These are phyloP conservation scores for Neodidymelliopsis sp. DNA, from an alignment of 2,329 filamentous ascomycete species.

Conservation along the genomic window DNA sequence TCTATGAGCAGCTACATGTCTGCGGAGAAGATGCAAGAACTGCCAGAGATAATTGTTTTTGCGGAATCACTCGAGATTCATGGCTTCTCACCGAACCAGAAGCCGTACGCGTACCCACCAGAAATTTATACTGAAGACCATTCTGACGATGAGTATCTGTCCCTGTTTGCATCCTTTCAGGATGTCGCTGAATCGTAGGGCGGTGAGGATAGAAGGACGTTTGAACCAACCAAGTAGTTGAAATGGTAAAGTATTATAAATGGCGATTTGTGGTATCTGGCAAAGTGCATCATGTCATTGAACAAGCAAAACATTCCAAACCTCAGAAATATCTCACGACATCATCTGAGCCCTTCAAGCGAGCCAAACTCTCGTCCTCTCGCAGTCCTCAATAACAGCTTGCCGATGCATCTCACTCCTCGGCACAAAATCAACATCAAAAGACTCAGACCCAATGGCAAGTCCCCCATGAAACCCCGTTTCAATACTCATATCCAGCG, in stretches of 20 bases:
- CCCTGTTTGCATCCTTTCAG: background rate
- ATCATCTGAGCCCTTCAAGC: background rate
- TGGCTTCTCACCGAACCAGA: background rate
- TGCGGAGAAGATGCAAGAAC: background rate
- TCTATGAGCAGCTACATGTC: background rate
- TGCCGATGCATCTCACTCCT: background rate
- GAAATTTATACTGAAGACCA: background rate
- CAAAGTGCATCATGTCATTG: no score
- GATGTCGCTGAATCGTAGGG: no score
- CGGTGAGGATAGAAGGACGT: no score
- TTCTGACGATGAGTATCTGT: background rate
- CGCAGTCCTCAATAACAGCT: constrained; percentile 3
- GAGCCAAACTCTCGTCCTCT: background rate
- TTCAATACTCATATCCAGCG: constrained; percentile 7
- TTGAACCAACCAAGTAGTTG: no score
- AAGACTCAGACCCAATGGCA: constrained; percentile 1
- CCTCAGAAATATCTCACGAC: no score
- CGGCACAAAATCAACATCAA: constrained; percentile 6
- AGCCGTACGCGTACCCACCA: background rate
- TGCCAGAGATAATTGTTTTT: background rate
- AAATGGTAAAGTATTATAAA: no score
- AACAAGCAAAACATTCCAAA: no score
- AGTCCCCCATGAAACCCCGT: constrained; percentile 8
- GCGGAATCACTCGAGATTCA: no score
- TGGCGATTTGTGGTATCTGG: no score